Evolutionary conservation across 1,284 basidiomycete species (phyloP).

Genomic region (Porphyrellus sp.): DNA sequence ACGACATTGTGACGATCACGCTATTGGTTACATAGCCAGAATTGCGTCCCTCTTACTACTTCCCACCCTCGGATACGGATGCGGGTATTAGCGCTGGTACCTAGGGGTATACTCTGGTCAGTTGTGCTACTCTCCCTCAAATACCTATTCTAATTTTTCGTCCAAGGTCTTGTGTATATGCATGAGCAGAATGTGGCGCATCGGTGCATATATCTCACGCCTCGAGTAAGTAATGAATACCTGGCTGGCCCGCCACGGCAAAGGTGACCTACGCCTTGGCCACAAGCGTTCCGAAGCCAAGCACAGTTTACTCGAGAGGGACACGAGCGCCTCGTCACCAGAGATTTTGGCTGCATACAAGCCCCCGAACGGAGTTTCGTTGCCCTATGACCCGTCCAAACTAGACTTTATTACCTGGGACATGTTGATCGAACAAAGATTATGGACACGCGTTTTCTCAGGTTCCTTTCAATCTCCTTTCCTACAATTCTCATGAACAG

Average conservation of each 20-base stretch:
- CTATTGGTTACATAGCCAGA: no score
- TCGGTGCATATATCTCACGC: neutral
- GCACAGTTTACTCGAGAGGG: neutral
- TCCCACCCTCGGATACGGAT: no score
- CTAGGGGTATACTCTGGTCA: no score
- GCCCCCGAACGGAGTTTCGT: constrained; percentile 15
- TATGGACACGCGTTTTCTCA: constrained; percentile 4
- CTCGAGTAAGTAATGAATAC: constrained; percentile 14
- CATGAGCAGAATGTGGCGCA: constrained; percentile 31
- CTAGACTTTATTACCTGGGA: constrained; percentile 19
- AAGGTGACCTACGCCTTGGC: neutral
- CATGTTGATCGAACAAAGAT: constrained; percentile 14
- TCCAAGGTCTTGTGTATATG: constrained; percentile 33
- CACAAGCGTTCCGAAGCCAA: constrained; percentile 14
- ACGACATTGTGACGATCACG: no score
- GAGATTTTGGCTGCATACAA: constrained; percentile 1
- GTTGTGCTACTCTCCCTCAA: no score
- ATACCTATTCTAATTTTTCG: no score
- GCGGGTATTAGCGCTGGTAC: no score
- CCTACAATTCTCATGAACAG: neutral
- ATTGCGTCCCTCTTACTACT: no score
- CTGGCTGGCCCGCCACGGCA: constrained; percentile 7
- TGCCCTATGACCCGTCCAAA: constrained; percentile 21
- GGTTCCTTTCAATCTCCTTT: neutral
- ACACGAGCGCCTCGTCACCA: neutral